Evolutionary conservation across 345 rosid genomes (phyloP), one percentile per base, ranked within the genome.

Genomic region (Bruguiera parviflora): DNA sequence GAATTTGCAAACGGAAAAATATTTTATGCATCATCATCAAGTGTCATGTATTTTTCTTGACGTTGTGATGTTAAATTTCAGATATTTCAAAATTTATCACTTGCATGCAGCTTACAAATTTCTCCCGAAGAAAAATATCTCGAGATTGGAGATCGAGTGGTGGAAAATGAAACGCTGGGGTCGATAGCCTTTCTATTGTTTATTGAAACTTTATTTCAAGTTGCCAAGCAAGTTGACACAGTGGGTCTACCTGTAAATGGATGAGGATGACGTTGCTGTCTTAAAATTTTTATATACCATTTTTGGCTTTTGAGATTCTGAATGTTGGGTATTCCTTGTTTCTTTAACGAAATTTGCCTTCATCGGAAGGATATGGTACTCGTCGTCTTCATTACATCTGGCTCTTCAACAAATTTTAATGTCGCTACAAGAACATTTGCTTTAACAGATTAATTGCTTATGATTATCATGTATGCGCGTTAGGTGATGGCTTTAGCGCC

Each of bases 361-460:
- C 10, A 27, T 21, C 22, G 32, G 25, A 46, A 9, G 25, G 16
- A n/a, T 21, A 4, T 8, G 15, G 13, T 22, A 8, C 52, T 66
- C 33, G 31, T 56, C 35, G 3, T 47, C 70, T 63, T 39, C 72
- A 72, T 70, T 80, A 68, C 83, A 71, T 58, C 68, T 74, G 84
- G 66, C 84, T 61, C 81, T 76, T 78, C 81, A 64, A 24, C 24
- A 1, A 57, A 53, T 58, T 73, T 69, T 68, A 28, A 61, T 68
- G 86, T 63, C 84, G 71, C 58, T 3, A 55, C 58, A 39, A 39
- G 46, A 2, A 39, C 16, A 5, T 39, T 39, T 39, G 15, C 4
- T 39, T 39, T 2, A 2, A 11, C 15, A 11, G 15, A 39, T 39
- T 39, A 39, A 39, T 39, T 10, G 46, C 16, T 39, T 11, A 10